Percentiles rank a stretch among this genome's conserved stretches.
These are phyloP conservation scores for Calonectria henricotiae DNA, from an alignment of 2,329 filamentous ascomycete genomes.

Conservation along the genomic window DNA sequence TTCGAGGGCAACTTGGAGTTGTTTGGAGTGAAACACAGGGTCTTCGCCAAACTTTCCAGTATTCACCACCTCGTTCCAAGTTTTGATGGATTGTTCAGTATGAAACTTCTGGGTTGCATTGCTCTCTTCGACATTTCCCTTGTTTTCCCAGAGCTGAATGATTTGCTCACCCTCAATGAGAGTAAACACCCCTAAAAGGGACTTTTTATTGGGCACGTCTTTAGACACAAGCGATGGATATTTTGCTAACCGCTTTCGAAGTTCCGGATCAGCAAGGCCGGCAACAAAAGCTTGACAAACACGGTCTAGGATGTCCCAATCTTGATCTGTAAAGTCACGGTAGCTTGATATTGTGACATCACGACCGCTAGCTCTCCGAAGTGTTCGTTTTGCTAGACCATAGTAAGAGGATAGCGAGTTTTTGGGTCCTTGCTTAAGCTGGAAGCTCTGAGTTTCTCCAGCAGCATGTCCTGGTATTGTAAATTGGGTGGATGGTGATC, in stretches of 20 bases:
- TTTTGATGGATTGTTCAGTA: slow-evolving; percentile 58
- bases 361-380: slow-evolving; percentile 66
- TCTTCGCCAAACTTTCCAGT: slow-evolving; percentile 63
- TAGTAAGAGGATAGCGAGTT: slow-evolving; percentile 67
- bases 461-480: slow-evolving; percentile 43
- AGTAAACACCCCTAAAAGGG: slow-evolving; percentile 69
- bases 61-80: slow-evolving; percentile 66
- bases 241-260: slow-evolving; percentile 64
- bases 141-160: slow-evolving; percentile 60
- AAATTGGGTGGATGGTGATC: slow-evolving; percentile 41
- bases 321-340: slow-evolving; percentile 61
- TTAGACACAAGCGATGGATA: slow-evolving; percentile 67
- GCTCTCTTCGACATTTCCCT: slow-evolving; percentile 41
- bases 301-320: slow-evolving; percentile 68
- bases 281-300: slow-evolving; percentile 70
- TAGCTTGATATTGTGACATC: slow-evolving; percentile 68
- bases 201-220: slow-evolving; percentile 59
- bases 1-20: slow-evolving; percentile 67
- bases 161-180: slow-evolving; percentile 73
- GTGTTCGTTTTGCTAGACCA: slow-evolving; percentile 64
- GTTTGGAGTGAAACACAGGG: slow-evolving; percentile 68
- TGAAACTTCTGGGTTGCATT: slow-evolving; percentile 48
- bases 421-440: slow-evolving; percentile 62
- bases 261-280: slow-evolving; percentile 66
- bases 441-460: slow-evolving; percentile 47